Conservation (phyloP, 805 yeast genomes). For the Cyberlindnera xishuangbannaensis region DNA sequence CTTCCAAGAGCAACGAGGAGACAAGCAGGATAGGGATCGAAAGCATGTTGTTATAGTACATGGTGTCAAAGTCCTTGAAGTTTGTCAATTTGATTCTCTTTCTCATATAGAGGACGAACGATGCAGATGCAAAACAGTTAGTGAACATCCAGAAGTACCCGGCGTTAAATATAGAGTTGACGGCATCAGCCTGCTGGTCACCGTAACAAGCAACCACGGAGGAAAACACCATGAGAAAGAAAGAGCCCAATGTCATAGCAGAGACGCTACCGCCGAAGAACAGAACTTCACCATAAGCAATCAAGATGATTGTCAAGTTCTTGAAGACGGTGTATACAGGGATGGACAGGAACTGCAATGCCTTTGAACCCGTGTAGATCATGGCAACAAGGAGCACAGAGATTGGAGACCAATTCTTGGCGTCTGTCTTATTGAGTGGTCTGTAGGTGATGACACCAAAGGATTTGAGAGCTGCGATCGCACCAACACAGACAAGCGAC, state of each 20-base stretch:
- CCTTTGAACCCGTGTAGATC: slow-evolving; percentile 96
- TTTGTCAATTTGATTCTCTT: slow-evolving; percentile 96
- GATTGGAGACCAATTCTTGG: slow-evolving; percentile 94
- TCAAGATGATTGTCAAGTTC: slow-evolving; percentile 91
- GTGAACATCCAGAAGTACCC: slow-evolving; percentile 97
- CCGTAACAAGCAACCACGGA: slow-evolving; percentile 96
- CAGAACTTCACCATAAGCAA: slow-evolving; percentile 96
- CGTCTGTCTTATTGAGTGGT: slow-evolving; percentile 78
- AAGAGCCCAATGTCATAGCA: slow-evolving; percentile 83
- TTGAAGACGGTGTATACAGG: slow-evolving; percentile 98
- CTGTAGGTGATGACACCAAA: slow-evolving; percentile 81
- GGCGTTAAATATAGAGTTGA: slow-evolving; percentile 38
- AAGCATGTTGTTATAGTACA: slow-evolving; percentile 94
- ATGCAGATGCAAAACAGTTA: slow-evolving; percentile 92
- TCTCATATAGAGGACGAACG: slow-evolving; percentile 92
- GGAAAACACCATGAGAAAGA: slow-evolving; percentile 87
- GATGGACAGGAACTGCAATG: slow-evolving; percentile 82
- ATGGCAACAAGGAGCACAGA: slow-evolving; percentile 82
- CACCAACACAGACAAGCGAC: slow-evolving; percentile 72
- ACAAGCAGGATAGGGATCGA: slow-evolving; percentile 84
- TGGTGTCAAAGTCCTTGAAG: slow-evolving; percentile 95
- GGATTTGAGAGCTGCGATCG: slow-evolving; percentile 66
- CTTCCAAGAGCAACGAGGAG: slow-evolving; percentile 76
- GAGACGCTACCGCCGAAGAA: slow-evolving; percentile 96
- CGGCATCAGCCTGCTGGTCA: slow-evolving; percentile 39